Conservation (phyloP, 2,329 filamentous ascomycete genomes). For the Trichoderma breve region DNA sequence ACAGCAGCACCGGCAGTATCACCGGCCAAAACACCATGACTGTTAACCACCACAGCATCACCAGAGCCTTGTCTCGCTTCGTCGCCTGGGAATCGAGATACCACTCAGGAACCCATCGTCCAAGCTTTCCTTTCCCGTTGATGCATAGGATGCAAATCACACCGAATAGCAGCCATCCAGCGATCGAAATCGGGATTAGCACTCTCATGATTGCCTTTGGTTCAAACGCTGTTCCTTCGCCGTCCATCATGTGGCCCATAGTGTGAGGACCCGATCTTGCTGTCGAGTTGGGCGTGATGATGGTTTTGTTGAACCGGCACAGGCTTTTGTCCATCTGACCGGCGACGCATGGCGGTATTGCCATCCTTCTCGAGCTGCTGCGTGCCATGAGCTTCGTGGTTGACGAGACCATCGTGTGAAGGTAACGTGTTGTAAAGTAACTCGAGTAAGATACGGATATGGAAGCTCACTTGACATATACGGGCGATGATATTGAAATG, state of each 20-base stretch:
- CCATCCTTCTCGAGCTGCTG: neutral
- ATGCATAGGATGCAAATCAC: slow-evolving; percentile 34
- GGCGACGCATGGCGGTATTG: neutral
- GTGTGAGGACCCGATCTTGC: neutral
- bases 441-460: neutral
- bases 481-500: neutral
- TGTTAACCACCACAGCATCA: slow-evolving; percentile 32
- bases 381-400: neutral
- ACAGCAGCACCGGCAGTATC: slow-evolving; percentile 61
- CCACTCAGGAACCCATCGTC: slow-evolving; percentile 36
- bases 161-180: slow-evolving; percentile 34
- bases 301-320: neutral
- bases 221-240: slow-evolving; percentile 4
- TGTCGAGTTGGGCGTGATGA: neutral
- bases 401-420: neutral
- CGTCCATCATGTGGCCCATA: neutral
- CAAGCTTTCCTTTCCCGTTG: slow-evolving; percentile 31
- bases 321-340: neutral
- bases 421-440: neutral
- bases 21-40: slow-evolving; percentile 44
- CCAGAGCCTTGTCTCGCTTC: slow-evolving; percentile 23
- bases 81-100: slow-evolving; percentile 31
- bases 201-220: slow-evolving; percentile 23
- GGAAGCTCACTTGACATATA: neutral
- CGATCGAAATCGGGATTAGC: slow-evolving; percentile 28